phyloP scores from a whole-genome alignment of 345 rosid species.

The Aquilaria yunnanensis region DNA sequence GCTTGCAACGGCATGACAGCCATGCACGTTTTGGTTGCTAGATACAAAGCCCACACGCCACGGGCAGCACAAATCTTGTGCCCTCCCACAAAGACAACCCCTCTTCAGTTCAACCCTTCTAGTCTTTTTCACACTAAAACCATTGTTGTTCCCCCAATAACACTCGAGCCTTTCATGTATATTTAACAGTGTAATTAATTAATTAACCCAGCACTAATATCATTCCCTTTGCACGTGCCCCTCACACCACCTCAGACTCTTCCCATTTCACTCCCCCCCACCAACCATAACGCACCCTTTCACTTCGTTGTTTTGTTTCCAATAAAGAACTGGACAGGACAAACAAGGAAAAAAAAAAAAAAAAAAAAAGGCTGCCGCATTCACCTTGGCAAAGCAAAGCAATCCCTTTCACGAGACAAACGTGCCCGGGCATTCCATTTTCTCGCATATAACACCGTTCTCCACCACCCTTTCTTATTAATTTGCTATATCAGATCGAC shows the following conservation, averaged over 20 bases:
- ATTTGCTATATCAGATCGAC: conserved; percentile 7
- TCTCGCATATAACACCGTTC: conserved; percentile 32
- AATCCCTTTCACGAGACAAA: conserved; percentile 76
- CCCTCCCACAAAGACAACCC: conserved; percentile 30
- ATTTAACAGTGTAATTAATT: neutral
- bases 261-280: conserved; percentile 28
- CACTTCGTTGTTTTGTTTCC: conserved; percentile 3
- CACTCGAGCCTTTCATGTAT: conserved; percentile 4
- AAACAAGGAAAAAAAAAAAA: conserved; percentile 18
- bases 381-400: conserved; percentile 35
- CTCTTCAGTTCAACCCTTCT: neutral
- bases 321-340: conserved; percentile 8
- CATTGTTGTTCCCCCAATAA: neutral
- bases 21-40: conserved; percentile 37
- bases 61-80: conserved; percentile 85
- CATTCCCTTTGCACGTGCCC: conserved; percentile 44
- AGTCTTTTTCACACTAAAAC: conserved; percentile 3
- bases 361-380: conserved; percentile 38
- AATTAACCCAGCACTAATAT: neutral
- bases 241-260: conserved; percentile 23
- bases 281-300: conserved; percentile 30
- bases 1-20: conserved; percentile 16
- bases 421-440: conserved; percentile 36
- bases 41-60: conserved; percentile 59
- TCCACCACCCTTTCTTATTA: conserved; percentile 22